phyloP scores from a whole-genome alignment of 1,284 basidiomycete species.

The Amylostereum areolatum region DNA sequence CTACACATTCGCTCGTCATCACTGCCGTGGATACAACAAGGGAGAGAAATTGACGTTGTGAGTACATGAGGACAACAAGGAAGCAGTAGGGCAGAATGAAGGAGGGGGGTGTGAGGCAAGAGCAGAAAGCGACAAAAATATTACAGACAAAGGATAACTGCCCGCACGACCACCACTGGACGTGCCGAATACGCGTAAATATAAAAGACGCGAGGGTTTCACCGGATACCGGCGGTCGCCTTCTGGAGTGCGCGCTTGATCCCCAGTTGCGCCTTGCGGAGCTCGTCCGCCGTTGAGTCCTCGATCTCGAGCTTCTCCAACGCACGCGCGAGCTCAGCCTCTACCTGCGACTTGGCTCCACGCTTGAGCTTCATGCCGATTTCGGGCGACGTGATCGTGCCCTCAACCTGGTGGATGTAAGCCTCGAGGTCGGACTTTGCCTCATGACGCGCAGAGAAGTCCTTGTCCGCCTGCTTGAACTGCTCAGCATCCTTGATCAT shows the following conservation, averaged over 20 bases:
- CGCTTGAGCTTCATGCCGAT: constrained; percentile 97
- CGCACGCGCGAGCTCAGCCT: constrained; percentile 92
- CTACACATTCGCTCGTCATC: constrained; percentile 5
- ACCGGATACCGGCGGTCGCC: constrained; percentile 83
- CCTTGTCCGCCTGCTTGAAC: constrained; percentile 95
- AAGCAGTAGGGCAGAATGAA: constrained; percentile 4
- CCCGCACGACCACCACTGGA: background rate
- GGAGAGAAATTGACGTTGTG: background rate
- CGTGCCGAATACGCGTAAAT: background rate
- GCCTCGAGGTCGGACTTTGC: constrained; percentile 95
- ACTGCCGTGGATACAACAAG: constrained; percentile 30
- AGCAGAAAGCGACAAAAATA: constrained; percentile 7
- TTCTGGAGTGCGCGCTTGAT: constrained; percentile 97
- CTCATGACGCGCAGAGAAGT: constrained; percentile 93
- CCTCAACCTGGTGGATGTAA: constrained; percentile 92
- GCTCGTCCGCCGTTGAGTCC: constrained; percentile 86
- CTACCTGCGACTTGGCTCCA: constrained; percentile 87
- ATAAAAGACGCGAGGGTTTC: constrained; percentile 20
- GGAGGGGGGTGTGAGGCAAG: constrained; percentile 5
- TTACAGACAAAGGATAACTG: constrained; percentile 9
- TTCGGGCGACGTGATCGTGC: constrained; percentile 89
- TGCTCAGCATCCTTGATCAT: constrained; percentile 99
- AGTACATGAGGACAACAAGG: background rate
- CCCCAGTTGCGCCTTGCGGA: constrained; percentile 87
- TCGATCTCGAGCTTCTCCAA: constrained; percentile 96